Evolutionary conservation across 345 rosid species (phyloP).

Genomic region (Lepidium aucheri): DNA sequence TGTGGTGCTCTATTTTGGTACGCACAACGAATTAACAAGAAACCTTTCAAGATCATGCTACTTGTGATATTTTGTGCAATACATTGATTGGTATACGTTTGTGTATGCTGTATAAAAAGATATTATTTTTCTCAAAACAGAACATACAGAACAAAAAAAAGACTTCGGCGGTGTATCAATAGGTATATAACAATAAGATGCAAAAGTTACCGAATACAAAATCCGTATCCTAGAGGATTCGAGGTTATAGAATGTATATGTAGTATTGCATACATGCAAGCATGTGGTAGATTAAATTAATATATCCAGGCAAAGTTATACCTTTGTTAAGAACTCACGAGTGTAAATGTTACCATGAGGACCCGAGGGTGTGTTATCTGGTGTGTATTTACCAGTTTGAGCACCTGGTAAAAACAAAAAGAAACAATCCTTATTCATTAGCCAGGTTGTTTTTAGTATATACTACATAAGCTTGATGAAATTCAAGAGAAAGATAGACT

Average conservation of each 20-base stretch:
- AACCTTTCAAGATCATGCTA: not conserved
- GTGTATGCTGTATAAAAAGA: not conserved
- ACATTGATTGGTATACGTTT: not conserved
- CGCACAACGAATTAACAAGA: not conserved
- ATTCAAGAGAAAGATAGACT: not conserved
- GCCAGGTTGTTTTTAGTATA: not conserved
- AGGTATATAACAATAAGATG: not conserved
- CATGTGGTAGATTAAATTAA: not conserved
- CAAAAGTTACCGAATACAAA: not conserved
- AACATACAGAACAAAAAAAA: not conserved
- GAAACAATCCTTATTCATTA: not conserved
- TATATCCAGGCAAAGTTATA: conserved; percentile 14
- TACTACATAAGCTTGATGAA: not conserved
- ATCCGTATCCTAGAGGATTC: not conserved
- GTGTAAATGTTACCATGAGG: conserved; percentile 79
- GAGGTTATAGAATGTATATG: not conserved
- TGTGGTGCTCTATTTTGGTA: not conserved
- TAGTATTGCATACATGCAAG: not conserved
- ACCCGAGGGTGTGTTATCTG: conserved; percentile 63
- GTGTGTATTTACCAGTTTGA: conserved; percentile 91
- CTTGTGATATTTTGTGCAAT: not conserved
- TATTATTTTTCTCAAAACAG: not conserved
- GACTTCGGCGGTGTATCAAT: not conserved
- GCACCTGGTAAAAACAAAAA: conserved; percentile 41
- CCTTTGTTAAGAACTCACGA: conserved; percentile 59